Percentiles rank a stretch among this genome's conserved stretches.
phyloP scores from a whole-genome alignment of 2,329 filamentous ascomycete species.

The Aureobasidium sp. region DNA sequence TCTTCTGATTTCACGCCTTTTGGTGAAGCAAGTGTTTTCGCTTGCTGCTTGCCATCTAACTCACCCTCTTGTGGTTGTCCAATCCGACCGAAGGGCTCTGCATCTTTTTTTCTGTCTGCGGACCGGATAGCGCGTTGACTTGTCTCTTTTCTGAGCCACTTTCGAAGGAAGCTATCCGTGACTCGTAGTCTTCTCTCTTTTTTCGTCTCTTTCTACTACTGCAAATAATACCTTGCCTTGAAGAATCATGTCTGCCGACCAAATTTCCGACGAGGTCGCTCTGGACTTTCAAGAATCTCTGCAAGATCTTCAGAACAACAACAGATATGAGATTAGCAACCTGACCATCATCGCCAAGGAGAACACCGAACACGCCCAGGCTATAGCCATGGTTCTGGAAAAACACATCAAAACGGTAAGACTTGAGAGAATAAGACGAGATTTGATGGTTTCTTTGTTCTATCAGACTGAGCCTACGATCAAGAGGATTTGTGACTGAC shows the following conservation, averaged over 20 bases:
- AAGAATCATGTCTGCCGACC: constrained; percentile 33
- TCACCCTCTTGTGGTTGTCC: constrained; percentile 13
- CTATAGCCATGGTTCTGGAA: constrained; percentile 83
- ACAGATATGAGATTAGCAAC: constrained; percentile 93
- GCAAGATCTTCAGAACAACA: constrained; percentile 84
- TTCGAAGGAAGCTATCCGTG: constrained; percentile 15
- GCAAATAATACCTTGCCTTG: constrained; percentile 22
- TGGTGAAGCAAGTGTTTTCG: constrained; percentile 11
- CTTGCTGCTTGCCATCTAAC: constrained; percentile 13
- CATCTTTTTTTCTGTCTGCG: neutral
- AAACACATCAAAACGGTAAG: constrained; percentile 94
- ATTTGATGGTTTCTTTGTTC: neutral
- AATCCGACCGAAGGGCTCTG: neutral
- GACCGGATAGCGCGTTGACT: constrained; percentile 15
- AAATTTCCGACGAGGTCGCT: constrained; percentile 81
- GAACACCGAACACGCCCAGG: constrained; percentile 90
- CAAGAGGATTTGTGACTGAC: constrained; percentile 32
- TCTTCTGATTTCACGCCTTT: constrained; percentile 18
- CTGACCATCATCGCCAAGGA: constrained; percentile 96
- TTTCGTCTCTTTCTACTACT: constrained; percentile 10
- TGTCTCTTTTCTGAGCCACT: constrained; percentile 6
- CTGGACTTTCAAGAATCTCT: constrained; percentile 91
- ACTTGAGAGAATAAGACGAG: neutral
- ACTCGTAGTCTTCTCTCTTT: constrained; percentile 16
- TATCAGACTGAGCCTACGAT: neutral